Conservation (phyloP, 1,284 basidiomycete species). For the Fomitiporia mediterranea region DNA sequence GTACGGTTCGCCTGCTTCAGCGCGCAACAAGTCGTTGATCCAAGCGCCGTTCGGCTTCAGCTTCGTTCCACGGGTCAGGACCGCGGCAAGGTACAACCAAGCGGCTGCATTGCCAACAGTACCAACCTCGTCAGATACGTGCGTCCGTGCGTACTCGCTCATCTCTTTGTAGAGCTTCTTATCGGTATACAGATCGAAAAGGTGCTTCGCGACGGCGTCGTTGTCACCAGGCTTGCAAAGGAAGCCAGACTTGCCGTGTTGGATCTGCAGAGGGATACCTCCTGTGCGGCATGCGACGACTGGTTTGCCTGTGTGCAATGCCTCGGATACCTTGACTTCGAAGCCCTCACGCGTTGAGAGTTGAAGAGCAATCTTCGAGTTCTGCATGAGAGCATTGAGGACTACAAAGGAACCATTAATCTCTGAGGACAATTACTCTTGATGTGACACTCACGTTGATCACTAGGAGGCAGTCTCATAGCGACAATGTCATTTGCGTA, state of each 20-base stretch:
- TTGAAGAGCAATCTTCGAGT: slow-evolving; percentile 71
- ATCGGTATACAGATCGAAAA: slow-evolving; percentile 73
- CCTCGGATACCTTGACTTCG: slow-evolving; percentile 90
- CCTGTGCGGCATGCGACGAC: slow-evolving; percentile 78
- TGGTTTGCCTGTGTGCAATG: slow-evolving; percentile 78
- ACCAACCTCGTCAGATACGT: slow-evolving; percentile 76
- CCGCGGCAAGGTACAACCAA: slow-evolving; percentile 78
- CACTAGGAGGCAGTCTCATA: slow-evolving; percentile 75
- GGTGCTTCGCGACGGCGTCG: slow-evolving; percentile 62
- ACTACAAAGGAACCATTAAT: slow-evolving; percentile 37
- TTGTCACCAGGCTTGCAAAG: slow-evolving; percentile 72
- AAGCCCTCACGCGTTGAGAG: slow-evolving; percentile 84
- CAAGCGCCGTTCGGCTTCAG: slow-evolving; percentile 73
- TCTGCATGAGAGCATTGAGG: slow-evolving; percentile 72
- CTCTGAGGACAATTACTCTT: neutral
- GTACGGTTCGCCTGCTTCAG: slow-evolving; percentile 68
- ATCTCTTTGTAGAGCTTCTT: slow-evolving; percentile 56
- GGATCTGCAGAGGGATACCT: slow-evolving; percentile 85
- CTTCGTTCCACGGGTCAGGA: slow-evolving; percentile 69
- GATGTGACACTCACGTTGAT: slow-evolving; percentile 52
- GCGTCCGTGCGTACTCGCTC: slow-evolving; percentile 63
- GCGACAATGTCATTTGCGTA: slow-evolving; percentile 68
- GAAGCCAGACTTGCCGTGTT: slow-evolving; percentile 79
- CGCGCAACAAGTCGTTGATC: slow-evolving; percentile 72
- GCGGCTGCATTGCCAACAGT: slow-evolving; percentile 77